Evolutionary conservation across 352 stramenopile genomes (phyloP), one percentile per base, ranked within the genome.

Genomic region (Phytophthora crassamura): DNA sequence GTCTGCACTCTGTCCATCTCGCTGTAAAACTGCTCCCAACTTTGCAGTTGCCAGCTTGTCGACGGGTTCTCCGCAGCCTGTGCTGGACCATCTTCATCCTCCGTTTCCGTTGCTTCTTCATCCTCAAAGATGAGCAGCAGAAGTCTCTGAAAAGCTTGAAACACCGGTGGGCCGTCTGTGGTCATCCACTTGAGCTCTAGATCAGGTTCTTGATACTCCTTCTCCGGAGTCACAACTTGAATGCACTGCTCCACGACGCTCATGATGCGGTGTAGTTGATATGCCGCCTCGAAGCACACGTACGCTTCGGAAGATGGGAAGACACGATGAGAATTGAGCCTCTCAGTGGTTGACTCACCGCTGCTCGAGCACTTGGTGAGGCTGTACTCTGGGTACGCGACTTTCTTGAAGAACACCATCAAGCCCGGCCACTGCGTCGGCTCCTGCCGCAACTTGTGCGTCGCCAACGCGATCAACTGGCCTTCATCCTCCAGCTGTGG

Each of bases 381-480:
- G 48, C 67, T 47, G 59, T 92, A 91, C 33, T 57, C 48, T 4
- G 82, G 83, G 52, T 91, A 94, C 43, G 63, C 57, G 1, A 88
- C 57, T 59, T 91, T 89, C 38, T 84, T 83, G 65, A 94, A 93
- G 40, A 84, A 78, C 16, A 88, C 80, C 51, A 95, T 75, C 32
- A 95, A 50, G 0, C 86, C 86, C 5, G 86, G 86, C 86, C 84
- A 93, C 42, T 82, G 74, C n/a, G 69, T 84, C 18, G 79, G 68
- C 30, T 89, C 75, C 22, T 84, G 57, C 0, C 72, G 55, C 18
- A 81, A n/a, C 34, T 75, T 82, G 12, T 64, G 46, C 15, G 56
- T 39, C 8, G 74, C 77, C 45, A 72, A 15, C 6, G 39, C 55
- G 36, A 87, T 48, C 0, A 82, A 28, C 8, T 69, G 58, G 9